Base-by-base conservation (phyloP, 306 rosid genomes). In the Castanea crenata region DNA sequence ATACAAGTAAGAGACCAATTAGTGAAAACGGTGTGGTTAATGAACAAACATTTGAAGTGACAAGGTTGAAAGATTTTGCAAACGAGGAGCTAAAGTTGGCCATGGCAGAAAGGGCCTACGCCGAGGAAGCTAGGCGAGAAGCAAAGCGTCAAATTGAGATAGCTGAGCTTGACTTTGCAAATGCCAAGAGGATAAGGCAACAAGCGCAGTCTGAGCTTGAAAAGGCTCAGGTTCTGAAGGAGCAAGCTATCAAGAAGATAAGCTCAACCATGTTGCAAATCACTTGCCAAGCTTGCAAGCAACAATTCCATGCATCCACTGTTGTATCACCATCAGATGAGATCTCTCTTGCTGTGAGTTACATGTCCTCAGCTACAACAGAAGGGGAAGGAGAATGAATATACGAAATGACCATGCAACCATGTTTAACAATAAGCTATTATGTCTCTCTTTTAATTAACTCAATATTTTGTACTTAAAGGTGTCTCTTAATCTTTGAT, bases 201-300 rank as follows among this genome's bases (percentile, higher is more conserved):
- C 93, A 95, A 76, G 98, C 98, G 5, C 94, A 88, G 64, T 89
- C 83, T 3, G 98, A 93, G 55, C 84, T 95, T 18, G 91, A 85
- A 62, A 95, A 87, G 29, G 97, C 97, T 23, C 89, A 84, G 82
- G 80, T 77, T 44, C 83, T 95, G 81, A 95, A 90, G 83, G 92
- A 91, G 69, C 92, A 93, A 71, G 92, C 99, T 8, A 87, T 75
- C 11, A 89, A 87, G 88, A 91, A 87, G 78, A 85, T 88, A 56
- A 91, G 85, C 76, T 89, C 92, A 23, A 91, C 96, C 27, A 80
- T 93, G 21, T 35, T 90, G 87, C 94, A 95, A 70, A 88, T 93
- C 82, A 95, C 99, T 19, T 95, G 99, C 38, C 97, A 90, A 12
- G 84, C 91, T 63, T 95, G 99, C 65, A 92, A 88, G 69, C 92